Percentiles rank a stretch among this genome's conserved stretches.
Conservation (phyloP, 2,329 filamentous ascomycete genomes). For the Ambrosiella xylebori region DNA sequence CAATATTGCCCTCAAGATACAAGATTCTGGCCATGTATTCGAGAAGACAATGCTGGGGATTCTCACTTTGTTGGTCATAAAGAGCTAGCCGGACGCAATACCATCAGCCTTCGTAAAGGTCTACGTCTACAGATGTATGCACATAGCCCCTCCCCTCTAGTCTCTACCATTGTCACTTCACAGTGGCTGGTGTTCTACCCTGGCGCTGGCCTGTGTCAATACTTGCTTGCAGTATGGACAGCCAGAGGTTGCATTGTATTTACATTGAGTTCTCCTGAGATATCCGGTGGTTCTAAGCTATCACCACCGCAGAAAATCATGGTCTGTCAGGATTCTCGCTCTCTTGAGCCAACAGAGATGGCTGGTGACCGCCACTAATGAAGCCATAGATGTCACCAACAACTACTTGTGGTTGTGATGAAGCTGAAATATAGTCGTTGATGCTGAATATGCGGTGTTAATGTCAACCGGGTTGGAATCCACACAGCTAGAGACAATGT, state of each 20-base stretch:
- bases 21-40: too few species aligned
- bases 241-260: not conserved
- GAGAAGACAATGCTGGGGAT: too few species aligned
- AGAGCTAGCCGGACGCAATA: too few species aligned
- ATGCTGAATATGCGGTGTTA: not conserved
- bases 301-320: not conserved
- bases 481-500: too few species aligned
- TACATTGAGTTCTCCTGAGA: not conserved
- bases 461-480: not conserved
- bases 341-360: not conserved
- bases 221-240: not conserved
- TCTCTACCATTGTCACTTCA: not conserved
- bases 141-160: too few species aligned
- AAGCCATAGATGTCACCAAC: not conserved
- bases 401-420: not conserved
- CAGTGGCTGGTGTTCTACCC: not conserved
- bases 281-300: not conserved
- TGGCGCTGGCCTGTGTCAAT: not conserved
- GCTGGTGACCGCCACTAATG: not conserved
- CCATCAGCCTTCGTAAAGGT: too few species aligned
- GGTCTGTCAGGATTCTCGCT: not conserved
- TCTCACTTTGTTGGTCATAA: too few species aligned
- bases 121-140: too few species aligned
- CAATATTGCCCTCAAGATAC: not conserved
- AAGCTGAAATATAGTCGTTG: not conserved